phyloP scores from a whole-genome alignment of 140 eudicot genomes.

The Erigeron philadelphicus region DNA sequence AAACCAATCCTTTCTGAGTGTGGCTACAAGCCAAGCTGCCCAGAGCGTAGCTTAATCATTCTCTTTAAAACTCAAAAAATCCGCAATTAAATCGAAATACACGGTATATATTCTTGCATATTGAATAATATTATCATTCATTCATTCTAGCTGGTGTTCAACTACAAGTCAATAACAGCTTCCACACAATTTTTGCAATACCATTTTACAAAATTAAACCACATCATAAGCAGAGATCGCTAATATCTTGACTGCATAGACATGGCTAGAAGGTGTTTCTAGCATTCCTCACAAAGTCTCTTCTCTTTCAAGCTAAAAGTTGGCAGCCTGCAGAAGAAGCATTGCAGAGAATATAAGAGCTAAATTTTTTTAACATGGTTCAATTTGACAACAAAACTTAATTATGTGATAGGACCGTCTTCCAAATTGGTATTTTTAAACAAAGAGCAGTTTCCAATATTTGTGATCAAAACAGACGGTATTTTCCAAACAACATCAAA shows the following conservation, averaged over 20 bases:
- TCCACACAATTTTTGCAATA: not conserved
- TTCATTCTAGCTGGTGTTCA: slow-evolving; percentile 10
- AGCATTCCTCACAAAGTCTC: slow-evolving; percentile 12
- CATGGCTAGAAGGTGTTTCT: slow-evolving; percentile 21
- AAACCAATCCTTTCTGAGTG: no score
- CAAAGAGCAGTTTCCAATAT: no score
- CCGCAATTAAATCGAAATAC: not conserved
- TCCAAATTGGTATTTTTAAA: not conserved
- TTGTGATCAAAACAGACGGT: not conserved
- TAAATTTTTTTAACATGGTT: not conserved
- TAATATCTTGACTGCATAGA: slow-evolving; percentile 22
- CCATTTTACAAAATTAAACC: slow-evolving; percentile 23
- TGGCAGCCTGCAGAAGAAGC: slow-evolving; percentile 28
- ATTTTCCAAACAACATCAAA: not conserved
- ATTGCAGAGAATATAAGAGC: slow-evolving; percentile 9
- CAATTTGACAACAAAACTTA: not conserved
- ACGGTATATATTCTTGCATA: not conserved
- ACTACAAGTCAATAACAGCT: slow-evolving; percentile 13
- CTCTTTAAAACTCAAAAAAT: not conserved
- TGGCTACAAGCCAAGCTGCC: no score
- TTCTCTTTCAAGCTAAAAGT: slow-evolving; percentile 12
- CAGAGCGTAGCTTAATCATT: no score
- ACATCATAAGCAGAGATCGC: slow-evolving; percentile 15
- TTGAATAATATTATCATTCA: not conserved
- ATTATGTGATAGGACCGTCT: not conserved